phyloP scores from a whole-genome alignment of 805 yeast species.

The Kodamaea sagamina region DNA sequence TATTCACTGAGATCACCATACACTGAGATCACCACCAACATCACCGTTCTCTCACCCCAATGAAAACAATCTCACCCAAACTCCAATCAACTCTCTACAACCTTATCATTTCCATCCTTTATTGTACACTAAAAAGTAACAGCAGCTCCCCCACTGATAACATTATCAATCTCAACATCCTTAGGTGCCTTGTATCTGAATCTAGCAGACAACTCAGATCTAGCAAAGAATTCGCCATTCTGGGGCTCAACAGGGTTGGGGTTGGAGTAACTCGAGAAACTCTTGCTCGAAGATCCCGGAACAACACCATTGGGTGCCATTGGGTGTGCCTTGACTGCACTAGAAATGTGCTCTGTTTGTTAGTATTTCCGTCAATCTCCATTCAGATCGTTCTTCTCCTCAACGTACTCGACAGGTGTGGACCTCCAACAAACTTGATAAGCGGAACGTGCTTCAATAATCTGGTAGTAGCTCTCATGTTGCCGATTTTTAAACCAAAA shows the following conservation, averaged over 20 bases:
- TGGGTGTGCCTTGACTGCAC: slow-evolving; percentile 37
- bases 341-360: neutral
- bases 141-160: slow-evolving; percentile 84
- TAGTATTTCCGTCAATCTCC: neutral
- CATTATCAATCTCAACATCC: slow-evolving; percentile 70
- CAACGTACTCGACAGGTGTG: slow-evolving; percentile 56
- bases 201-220: slow-evolving; percentile 69
- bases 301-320: slow-evolving; percentile 46
- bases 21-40: no score
- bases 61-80: neutral
- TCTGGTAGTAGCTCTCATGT: slow-evolving; percentile 37
- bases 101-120: neutral
- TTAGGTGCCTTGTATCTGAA: slow-evolving; percentile 68
- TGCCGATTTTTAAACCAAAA: slow-evolving; percentile 3
- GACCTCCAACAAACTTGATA: slow-evolving; percentile 87
- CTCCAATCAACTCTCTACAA: neutral
- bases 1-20: no score
- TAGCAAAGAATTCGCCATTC: slow-evolving; percentile 49
- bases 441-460: slow-evolving; percentile 58
- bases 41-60: neutral
- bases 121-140: slow-evolving; percentile 38
- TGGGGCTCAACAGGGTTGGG: slow-evolving; percentile 43
- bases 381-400: neutral
- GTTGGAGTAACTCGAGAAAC: slow-evolving; percentile 20
- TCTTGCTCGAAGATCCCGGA: slow-evolving; percentile 30